Base-by-base conservation (phyloP, 2,329 filamentous ascomycete species). In the Sclerotiophoma versabilis region DNA sequence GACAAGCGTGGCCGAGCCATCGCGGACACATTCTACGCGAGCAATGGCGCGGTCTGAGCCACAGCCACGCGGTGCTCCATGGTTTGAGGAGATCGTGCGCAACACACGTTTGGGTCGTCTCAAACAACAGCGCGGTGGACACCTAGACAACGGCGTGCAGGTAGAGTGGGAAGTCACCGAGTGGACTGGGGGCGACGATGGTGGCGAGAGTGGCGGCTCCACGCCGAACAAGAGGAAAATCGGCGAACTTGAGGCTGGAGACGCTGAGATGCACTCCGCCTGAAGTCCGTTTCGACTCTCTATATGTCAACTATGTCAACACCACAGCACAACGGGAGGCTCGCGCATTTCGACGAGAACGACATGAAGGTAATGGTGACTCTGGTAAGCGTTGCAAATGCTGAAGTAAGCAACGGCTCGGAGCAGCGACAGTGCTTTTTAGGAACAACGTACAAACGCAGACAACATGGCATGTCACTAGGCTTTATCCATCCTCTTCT, bases 101-200 rank as follows among this genome's bases (percentile, higher is more conserved):
- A 88, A 91, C 48, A 93, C 90, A 62, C 81, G 81, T 32, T 77
- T 96, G 34, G 90, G 90, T 2, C 86, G 82, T 44, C 80, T 89
- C 73, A 86, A 85, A 70, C 84, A 84, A 62, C 83, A 82, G 68
- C 81, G 80, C 55, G 84, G 85, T 14, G 83, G 83, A 52, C 83
- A 85, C 22, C 76, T 81, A n/a, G 86, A 91, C 69, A 88, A 88
- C 14, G 81, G 79, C 23, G 83, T 87, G 30, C 84, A 80, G 37
- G 83, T 95, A 10, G 88, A 95, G 69, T 96, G 91, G 90, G 92
- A 96, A 75, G 83, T 96, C 59, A 81, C 88, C 32, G 92, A 96
- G 76, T 93, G 69, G 70, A 71, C 63, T 4, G 73, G 73, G 68
- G 61, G 73, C 68, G 64, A 75, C 55, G 63, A 79, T 56, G 66